Conservation (phyloP, 1,139 yeast genomes). For the Sugiyamaella neomexicana region DNA sequence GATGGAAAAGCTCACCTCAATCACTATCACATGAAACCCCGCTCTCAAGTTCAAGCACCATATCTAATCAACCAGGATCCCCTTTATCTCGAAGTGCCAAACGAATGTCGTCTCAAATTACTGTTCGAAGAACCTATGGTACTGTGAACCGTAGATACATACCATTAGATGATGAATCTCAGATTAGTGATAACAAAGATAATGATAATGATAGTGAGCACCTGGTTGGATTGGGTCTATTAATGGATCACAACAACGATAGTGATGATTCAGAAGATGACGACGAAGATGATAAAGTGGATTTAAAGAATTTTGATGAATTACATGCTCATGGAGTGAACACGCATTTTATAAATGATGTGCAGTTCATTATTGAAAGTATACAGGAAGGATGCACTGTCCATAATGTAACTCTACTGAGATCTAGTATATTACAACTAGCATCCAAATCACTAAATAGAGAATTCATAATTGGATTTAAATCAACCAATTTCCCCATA, state of each 20-base stretch:
- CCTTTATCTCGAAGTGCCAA: conserved; percentile 4
- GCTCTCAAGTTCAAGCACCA: neutral
- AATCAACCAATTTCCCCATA: conserved; percentile 26
- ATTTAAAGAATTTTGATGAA: conserved; percentile 33
- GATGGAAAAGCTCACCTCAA: neutral
- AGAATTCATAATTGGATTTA: conserved; percentile 30
- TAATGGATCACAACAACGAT: neutral
- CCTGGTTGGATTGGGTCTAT: neutral
- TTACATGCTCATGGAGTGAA: conserved; percentile 45
- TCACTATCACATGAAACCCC: neutral
- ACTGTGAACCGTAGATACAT: conserved; percentile 8
- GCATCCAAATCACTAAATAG: conserved; percentile 32
- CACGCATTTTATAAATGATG: conserved; percentile 40
- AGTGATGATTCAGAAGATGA: conserved; percentile 9
- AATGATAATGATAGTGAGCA: neutral
- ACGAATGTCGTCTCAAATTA: conserved; percentile 8
- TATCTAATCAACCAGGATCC: neutral
- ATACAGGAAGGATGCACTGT: conserved; percentile 28
- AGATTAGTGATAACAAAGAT: neutral
- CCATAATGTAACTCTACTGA: conserved; percentile 6
- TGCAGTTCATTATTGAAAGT: conserved; percentile 44
- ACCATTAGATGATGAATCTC: conserved; percentile 3
- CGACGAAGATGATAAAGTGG: conserved; percentile 13
- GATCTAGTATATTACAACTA: conserved; percentile 35
- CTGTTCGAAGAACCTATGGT: conserved; percentile 4